A percentile compares a stretch with the other conserved stretches of the same genome.
These are phyloP conservation scores for Lentinula lateritia DNA, from an alignment of 768 basidiomycete species.

Conservation along the genomic window DNA sequence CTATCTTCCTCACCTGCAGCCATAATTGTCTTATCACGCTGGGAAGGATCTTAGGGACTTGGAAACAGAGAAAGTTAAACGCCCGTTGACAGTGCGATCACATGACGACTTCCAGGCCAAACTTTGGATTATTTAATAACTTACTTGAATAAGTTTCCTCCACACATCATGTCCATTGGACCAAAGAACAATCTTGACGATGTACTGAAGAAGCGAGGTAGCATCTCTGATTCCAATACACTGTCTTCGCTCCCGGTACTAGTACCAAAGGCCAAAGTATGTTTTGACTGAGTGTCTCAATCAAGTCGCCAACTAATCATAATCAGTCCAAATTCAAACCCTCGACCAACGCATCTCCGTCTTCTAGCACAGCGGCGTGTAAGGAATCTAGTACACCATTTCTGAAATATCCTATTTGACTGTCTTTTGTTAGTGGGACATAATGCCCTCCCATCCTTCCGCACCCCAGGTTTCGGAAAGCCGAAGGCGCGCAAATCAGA, in stretches of 20 bases:
- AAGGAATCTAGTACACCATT: neutral
- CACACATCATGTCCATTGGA: neutral
- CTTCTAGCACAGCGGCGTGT: neutral
- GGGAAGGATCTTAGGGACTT: neutral
- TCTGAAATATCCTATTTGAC: neutral
- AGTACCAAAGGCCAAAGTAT: slow-evolving; percentile 16
- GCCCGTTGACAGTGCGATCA: neutral
- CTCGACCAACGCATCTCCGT: slow-evolving; percentile 16
- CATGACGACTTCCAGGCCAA: neutral
- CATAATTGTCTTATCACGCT: neutral
- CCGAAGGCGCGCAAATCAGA: slow-evolving; percentile 8
- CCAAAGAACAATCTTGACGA: slow-evolving; percentile 37
- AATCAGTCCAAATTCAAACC: slow-evolving; percentile 42
- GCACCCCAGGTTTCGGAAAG: slow-evolving; percentile 39
- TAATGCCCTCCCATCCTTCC: slow-evolving; percentile 32
- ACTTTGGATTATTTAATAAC: neutral
- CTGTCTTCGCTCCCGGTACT: neutral
- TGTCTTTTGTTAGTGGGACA: slow-evolving; percentile 18
- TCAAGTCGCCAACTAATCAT: slow-evolving; percentile 10
- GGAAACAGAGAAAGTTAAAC: neutral
- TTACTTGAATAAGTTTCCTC: no score
- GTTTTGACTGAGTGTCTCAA: slow-evolving; percentile 12
- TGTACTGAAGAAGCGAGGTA: slow-evolving; percentile 22
- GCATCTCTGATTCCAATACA: slow-evolving; percentile 8
- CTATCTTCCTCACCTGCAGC: slow-evolving; percentile 7